A percentile compares a stretch with the other conserved stretches of the same genome.
Conservation (phyloP, 75 land plant species). For the Larix kaempferi region DNA sequence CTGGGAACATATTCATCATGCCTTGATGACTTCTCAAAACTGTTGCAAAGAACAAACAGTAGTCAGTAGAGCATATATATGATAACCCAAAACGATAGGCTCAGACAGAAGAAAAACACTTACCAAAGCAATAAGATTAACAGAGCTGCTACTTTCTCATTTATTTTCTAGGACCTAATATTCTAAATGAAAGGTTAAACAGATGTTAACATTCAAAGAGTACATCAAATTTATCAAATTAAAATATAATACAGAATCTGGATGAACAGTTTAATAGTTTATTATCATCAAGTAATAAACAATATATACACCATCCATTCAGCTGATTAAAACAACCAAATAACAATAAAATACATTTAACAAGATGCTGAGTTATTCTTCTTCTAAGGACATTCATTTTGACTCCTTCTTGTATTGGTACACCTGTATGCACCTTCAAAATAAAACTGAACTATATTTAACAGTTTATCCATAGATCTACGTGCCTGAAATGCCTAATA, state of each 20-base stretch:
- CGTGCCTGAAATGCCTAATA: neutral
- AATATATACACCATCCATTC: too few species aligned
- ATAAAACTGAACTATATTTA: neutral
- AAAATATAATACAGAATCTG: too few species aligned
- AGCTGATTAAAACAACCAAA: too few species aligned
- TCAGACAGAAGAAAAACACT: neutral
- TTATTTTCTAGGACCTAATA: neutral
- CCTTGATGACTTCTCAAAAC: slow-evolving; percentile 88
- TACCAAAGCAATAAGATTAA: neutral
- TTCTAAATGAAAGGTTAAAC: neutral
- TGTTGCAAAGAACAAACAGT: slow-evolving; percentile 19
- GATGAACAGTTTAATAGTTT: too few species aligned
- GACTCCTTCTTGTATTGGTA: neutral
- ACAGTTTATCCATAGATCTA: neutral
- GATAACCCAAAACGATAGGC: neutral
- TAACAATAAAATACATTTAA: too few species aligned
- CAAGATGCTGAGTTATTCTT: too few species aligned
- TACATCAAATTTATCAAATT: neutral
- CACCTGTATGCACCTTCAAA: neutral
- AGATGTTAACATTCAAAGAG: neutral
- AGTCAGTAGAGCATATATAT: neutral
- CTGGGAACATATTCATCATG: slow-evolving; percentile 74
- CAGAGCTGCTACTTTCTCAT: neutral
- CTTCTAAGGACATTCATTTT: too few species aligned
- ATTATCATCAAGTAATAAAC: too few species aligned